Base-by-base conservation (phyloP, 2,329 filamentous ascomycete genomes). In the Ilyonectria sp. region DNA sequence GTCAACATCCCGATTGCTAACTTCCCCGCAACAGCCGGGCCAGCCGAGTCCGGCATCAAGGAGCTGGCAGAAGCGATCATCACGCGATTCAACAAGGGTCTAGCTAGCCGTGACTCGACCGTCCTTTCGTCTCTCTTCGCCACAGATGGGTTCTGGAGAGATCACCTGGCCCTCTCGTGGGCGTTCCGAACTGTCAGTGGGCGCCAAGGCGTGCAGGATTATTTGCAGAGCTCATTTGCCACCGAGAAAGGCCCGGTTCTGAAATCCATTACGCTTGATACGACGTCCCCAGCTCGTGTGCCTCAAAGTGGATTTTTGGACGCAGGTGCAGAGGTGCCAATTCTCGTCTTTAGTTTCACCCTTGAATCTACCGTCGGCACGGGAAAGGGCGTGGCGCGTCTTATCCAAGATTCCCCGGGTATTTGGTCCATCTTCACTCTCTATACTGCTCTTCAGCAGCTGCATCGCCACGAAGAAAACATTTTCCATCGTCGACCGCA, bases 351-450 rank as follows among this genome's bases (percentile, higher is more conserved):
- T 64, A 91, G 89, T 71, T 79, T 91, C 57, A 83, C 77, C 0
- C 79, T 90, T 21, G 82, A 86, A 2, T 90, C 87, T 0, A 79
- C 82, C 6, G 71, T 87, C 1, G 91, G 91, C 0, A 70, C 71
- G 0, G 92, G 90, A 0, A 78, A 83, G 1, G 91, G 91, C 1
- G 70, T 92, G 1, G 82, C 87, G 0, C 82, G 89, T 4, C 76
- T 93, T 0, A 81, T 84, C 0, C 40, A 65, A 2, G 40, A n/a
- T 6, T 43, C 40, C 6, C 40, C 40, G 17, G 40, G 40, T 43
- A 43, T 17, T 43, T 93, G 90, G 90, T 91, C 89, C 74, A 86
- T 89, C 0, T 91, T 88, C 69, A 90, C 89, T 1, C 72, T 93
- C 0, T 92, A 89, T 73, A 93, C 91, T 0, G 82, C 83, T 0